Percentiles rank a stretch among this genome's conserved stretches.
Conservation (phyloP, 2,329 filamentous ascomycete species). For the Huntiella decipiens region DNA sequence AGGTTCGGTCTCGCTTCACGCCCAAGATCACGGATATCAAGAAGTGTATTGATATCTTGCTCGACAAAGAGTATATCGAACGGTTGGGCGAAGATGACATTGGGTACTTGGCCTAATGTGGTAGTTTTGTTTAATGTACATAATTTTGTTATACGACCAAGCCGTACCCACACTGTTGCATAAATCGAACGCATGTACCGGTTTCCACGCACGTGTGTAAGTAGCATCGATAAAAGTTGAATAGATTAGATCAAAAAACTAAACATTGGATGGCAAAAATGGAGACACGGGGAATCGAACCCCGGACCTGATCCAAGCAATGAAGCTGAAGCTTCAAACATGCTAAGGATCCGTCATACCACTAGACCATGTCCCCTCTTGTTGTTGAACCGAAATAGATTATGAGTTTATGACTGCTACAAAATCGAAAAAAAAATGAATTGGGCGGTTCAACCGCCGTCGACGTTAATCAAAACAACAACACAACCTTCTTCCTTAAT, state of each 20-base stretch:
- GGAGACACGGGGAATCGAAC: slow-evolving; percentile 6
- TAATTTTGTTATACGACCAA: background rate
- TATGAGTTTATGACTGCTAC: no score
- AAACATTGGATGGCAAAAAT: background rate
- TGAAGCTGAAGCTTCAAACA: background rate
- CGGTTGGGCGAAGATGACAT: slow-evolving; percentile 86
- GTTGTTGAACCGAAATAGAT: no score
- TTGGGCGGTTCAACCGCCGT: no score
- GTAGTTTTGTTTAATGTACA: background rate
- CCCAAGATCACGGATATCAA: slow-evolving; percentile 94
- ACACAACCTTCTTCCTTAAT: no score
- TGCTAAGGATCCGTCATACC: slow-evolving; percentile 10
- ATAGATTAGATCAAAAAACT: background rate
- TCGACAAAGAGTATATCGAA: slow-evolving; percentile 98
- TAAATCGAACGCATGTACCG: no score
- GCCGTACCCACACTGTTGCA: no score
- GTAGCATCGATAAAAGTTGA: background rate
- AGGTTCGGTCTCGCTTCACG: slow-evolving; percentile 82
- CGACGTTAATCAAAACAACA: no score
- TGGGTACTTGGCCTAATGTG: slow-evolving; percentile 66
- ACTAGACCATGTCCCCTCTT: slow-evolving; percentile 9
- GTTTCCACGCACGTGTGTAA: no score
- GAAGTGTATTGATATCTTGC: slow-evolving; percentile 95
- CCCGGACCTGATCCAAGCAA: background rate
- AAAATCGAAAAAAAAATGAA: no score